These are phyloP conservation scores for Lanmaoa pseudosensibilis DNA, from an alignment of 768 basidiomycete genomes.

Conservation along the genomic window DNA sequence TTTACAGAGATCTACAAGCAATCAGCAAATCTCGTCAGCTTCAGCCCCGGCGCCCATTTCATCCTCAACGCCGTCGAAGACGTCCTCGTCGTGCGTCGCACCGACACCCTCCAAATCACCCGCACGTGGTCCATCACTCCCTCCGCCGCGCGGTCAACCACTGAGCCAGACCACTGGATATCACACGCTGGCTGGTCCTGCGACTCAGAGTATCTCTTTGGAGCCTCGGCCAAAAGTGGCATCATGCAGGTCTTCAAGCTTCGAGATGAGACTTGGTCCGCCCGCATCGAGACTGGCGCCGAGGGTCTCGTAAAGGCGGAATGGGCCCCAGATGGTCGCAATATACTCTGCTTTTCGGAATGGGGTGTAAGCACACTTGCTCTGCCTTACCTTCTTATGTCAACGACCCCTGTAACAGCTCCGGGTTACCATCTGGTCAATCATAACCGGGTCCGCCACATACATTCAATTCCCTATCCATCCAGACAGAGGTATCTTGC, in stretches of 20 bases:
- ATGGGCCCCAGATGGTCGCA: slow-evolving; percentile 86
- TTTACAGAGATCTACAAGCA: slow-evolving; percentile 87
- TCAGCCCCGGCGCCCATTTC: slow-evolving; percentile 87
- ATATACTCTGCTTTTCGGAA: slow-evolving; percentile 86
- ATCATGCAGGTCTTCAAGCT: slow-evolving; percentile 78
- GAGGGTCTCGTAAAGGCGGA: slow-evolving; percentile 86
- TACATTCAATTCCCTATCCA: slow-evolving; percentile 87
- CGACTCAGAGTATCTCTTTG: slow-evolving; percentile 85
- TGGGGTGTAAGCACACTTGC: slow-evolving; percentile 72
- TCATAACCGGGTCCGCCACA: slow-evolving; percentile 69
- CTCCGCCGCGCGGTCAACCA: slow-evolving; percentile 42
- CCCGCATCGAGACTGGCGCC: slow-evolving; percentile 74
- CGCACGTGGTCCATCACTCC: slow-evolving; percentile 74
- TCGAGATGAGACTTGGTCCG: slow-evolving; percentile 75
- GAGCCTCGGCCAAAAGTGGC: slow-evolving; percentile 70
- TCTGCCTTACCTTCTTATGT: background rate
- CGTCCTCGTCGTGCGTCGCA: slow-evolving; percentile 77
- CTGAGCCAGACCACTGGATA: slow-evolving; percentile 46
- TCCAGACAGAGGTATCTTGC: slow-evolving; percentile 64
- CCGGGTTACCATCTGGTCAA: slow-evolving; percentile 83
- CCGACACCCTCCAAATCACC: slow-evolving; percentile 81
- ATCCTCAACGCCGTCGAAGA: slow-evolving; percentile 79
- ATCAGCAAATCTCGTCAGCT: slow-evolving; percentile 64
- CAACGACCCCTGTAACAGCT: slow-evolving; percentile 48
- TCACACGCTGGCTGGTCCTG: slow-evolving; percentile 83